Evolutionary conservation across 768 basidiomycete species (phyloP).

Genomic region (Boletus fagicola): DNA sequence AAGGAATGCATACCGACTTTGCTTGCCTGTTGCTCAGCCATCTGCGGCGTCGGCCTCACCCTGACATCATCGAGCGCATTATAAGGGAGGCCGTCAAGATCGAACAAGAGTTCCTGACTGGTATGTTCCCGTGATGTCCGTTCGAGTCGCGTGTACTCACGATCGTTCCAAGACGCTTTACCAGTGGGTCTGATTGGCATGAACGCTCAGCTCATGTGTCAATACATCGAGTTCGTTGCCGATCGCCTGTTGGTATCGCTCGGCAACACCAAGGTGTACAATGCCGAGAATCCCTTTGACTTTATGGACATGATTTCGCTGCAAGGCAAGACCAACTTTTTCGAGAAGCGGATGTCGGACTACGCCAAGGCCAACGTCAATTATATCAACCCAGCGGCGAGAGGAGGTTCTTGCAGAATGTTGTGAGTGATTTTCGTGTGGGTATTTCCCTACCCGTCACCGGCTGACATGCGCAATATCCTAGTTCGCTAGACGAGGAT

Average conservation of each 20-base stretch:
- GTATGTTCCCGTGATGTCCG: constrained; percentile 36
- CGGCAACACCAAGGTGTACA: constrained; percentile 77
- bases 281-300: constrained; percentile 77
- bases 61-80: constrained; percentile 65
- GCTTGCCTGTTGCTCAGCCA: constrained; percentile 86
- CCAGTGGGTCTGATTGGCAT: constrained; percentile 87
- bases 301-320: constrained; percentile 95
- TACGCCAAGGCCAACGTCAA: constrained; percentile 64
- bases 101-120: constrained; percentile 81
- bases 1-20: constrained; percentile 96
- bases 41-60: constrained; percentile 75
- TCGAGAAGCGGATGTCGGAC: constrained; percentile 88
- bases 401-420: constrained; percentile 8
- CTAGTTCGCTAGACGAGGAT: constrained; percentile 19
- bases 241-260: constrained; percentile 85
- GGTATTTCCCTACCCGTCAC: background rate
- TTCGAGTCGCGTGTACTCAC: background rate
- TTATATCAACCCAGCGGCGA: constrained; percentile 11
- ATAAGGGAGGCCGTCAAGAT: constrained; percentile 81
- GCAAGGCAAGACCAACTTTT: constrained; percentile 95
- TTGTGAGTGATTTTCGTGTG: constrained; percentile 35
- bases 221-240: constrained; percentile 90
- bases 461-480: background rate
- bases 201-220: constrained; percentile 81
- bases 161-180: constrained; percentile 59